Evolutionary conservation across 2,329 filamentous ascomycete genomes (phyloP), one percentile per base, ranked within the genome.

Genomic region (Microdochium trichocladiopsis): DNA sequence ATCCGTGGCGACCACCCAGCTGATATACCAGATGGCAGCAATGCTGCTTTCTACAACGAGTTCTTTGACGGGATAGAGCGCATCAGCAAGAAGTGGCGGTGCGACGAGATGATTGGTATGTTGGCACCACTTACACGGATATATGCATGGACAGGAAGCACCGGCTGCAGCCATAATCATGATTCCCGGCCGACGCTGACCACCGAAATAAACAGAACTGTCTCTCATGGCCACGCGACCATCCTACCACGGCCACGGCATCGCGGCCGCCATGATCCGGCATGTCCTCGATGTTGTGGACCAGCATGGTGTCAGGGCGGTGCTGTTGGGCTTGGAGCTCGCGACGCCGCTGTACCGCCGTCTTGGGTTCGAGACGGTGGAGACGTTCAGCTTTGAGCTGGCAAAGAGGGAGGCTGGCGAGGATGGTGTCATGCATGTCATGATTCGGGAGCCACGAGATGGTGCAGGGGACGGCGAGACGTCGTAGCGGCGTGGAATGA

Each of bases 101-200:
- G 57, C 1, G 47, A 47, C 14, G 55, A 64, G 51, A 66, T 63
- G 53, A 51, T 66, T 12, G 54, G 63, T 66, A 50, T 51, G 59
- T 54, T 36, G 16, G 22, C 33, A n/a, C 31, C n/a, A n/a, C 14
- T 43, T 31, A 23, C 22, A 3, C 24, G 28, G 28, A n/a, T 49
- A 1, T 36, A 24, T 11, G n/a, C 16, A n/a, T n/a, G n/a, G n/a
- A n/a, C n/a, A n/a, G n/a, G n/a, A n/a, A n/a, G n/a, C n/a, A n/a
- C n/a, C 43, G 36, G 23, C 8, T 21, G 12, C 31, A 18, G n/a
- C n/a, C n/a, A n/a, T n/a, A n/a, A n/a, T n/a, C n/a, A n/a, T n/a
- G n/a, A n/a, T n/a, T n/a, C n/a, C n/a, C n/a, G n/a, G n/a, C n/a
- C n/a, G n/a, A n/a, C n/a, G 21, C 18, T 37, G n/a, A 31, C 47